Base-by-base conservation (phyloP, 345 rosid genomes). In the Cardamine resedifolia region DNA sequence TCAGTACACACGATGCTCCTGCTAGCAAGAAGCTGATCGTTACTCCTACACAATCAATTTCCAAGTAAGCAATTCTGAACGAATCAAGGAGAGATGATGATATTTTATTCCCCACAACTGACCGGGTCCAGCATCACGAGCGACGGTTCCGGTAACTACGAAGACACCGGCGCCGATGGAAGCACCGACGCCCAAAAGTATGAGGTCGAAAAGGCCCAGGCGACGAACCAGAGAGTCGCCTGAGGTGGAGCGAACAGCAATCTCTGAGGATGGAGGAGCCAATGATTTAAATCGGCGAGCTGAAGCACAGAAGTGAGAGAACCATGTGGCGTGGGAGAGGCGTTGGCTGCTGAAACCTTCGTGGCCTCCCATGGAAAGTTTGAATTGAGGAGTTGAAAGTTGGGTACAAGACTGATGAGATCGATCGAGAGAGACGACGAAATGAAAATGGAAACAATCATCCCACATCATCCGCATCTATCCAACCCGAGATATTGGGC, bases 61-160 rank as follows among this genome's bases (percentile, higher is more conserved):
- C n/a, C 11, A 27, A 20, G 5, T 11, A 18, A 24, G 11, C 44
- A 4, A 26, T 14, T 49, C 9, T 21, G 20, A 43, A 18, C 19
- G 31, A 15, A 44, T 23, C 41, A 19, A 9, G 4, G 36, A 41
- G 12, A 49, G 34, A 31, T n/a, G 73, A 16, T 7, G 23, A 64
- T 4, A 50, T 7, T 10, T 3, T 36, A 12, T 5, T 38, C 6
- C 50, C 19, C 51, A n/a, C 19, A 15, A 66, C 86, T 38, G 41
- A 95, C 99, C 99, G 3, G 98, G 99, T 38, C 99, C 99, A 0
- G 90, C 89, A 33, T 95, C 99, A 6, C 87, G 96, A 66, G 99
- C 94, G 58, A 91, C 99, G 68, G 99, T 87, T 53, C 98, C 99
- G 53, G 97, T 91, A 74, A 95, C 87, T 19, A 95, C 97, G 80